phyloP scores from a whole-genome alignment of 164 flowering plant genomes.

The Vitis labrusca region DNA sequence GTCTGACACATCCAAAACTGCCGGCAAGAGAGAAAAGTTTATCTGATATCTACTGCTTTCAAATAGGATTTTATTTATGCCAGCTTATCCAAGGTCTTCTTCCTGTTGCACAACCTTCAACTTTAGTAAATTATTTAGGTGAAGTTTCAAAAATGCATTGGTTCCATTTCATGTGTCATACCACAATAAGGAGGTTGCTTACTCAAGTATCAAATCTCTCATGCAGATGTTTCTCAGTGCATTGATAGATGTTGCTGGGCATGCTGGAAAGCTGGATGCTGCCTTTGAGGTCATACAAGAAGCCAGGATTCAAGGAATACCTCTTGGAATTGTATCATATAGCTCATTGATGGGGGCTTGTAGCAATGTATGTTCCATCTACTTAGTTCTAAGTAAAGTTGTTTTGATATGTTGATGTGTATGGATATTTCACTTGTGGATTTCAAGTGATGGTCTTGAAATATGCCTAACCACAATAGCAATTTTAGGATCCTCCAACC shows the following conservation, averaged over 20 bases:
- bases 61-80: no score
- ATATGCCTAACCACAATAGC: no score
- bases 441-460: no score
- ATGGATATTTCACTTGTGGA: not conserved
- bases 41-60: no score
- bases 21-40: no score
- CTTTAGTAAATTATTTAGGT: not conserved
- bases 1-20: no score
- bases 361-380: slow-evolving; percentile 65
- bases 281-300: slow-evolving; percentile 68
- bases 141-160: no score
- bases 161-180: no score
- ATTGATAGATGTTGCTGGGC: slow-evolving; percentile 89
- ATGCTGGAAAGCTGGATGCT: slow-evolving; percentile 82
- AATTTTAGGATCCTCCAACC: no score
- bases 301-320: slow-evolving; percentile 52
- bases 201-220: slow-evolving; percentile 6
- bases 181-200: slow-evolving; percentile 6
- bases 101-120: no score
- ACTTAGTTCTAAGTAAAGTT: not conserved
- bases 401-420: not conserved
- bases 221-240: slow-evolving; percentile 93
- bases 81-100: no score
- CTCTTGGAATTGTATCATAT: slow-evolving; percentile 68
- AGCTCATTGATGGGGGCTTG: slow-evolving; percentile 99